Evolutionary conservation across 2,329 filamentous ascomycete genomes (phyloP), one percentile per base, ranked within the genome.

Genomic region (Chaetomium globosum): DNA sequence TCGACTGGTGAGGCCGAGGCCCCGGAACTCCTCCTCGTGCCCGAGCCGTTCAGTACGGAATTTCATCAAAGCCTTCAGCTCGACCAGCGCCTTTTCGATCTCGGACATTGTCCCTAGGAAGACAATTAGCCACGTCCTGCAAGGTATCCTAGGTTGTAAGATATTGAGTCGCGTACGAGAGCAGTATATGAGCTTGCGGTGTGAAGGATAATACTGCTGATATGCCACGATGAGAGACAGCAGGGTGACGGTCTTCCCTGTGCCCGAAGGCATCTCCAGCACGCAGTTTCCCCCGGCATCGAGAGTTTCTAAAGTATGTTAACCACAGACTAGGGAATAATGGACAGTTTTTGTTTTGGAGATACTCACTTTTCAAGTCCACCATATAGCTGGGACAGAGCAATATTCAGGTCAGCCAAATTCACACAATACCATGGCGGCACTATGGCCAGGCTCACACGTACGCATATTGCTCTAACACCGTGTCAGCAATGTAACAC

Each of bases 231-330:
- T 99, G 71, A 99, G 85, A 0, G 95, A 97, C 53, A 99, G 82
- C 4, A 99, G 83, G 10, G 95, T 97, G 30, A 99, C 91, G 0
- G 95, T 99, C 82, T 99, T 99, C 67, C 95, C 95, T 28, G 95
- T 99, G 52, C 95, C 95, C 66, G 95, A 99, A 78, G 95, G 95
- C 95, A 99, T 99, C 80, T 99, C 95, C 72, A 99, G 81, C 26
- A 99, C 94, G 77, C 93, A 97, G 79, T 99, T 93, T 67, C 95
- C 96, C 60, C 92, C 92, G 23, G 89, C 90, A 83, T 99, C 95
- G 74, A 99, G 89, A 23, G 95, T 98, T 71, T 82, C 83, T 85
- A 56, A 36, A 21, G 16, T 30, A 36, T 39, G 56, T 71, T 52
- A 71, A 65, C 54, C 7, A 43, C n/a, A 2, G 48, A 2, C 6